Evolutionary conservation across 306 rosid species (phyloP), one percentile per base, ranked within the genome.

Genomic region (Ormosia semicastrata): DNA sequence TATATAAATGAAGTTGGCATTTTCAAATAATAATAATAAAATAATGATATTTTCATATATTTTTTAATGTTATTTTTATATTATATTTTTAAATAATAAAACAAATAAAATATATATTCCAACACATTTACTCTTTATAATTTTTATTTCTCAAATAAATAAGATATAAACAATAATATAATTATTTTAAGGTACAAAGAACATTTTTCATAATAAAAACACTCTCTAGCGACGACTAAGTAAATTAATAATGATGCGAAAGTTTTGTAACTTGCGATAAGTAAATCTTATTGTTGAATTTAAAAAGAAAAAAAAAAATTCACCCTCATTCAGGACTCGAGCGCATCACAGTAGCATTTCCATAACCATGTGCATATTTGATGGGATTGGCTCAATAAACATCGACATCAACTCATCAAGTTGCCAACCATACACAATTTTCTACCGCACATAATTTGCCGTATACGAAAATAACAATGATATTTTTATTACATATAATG

Each of bases 341-440:
- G 33, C 11, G 0, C n/a, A 41, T 70, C 30, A 54, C 29, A 7
- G 32, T 32, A 71, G 7, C 44, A 70, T 32, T 12, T 70, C 7
- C 44, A 43, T 69, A 13, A 68, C 9, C 24, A 24, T 24, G 11
- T 41, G 36, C 1, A 40, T 13, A n/a, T 56, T 52, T 12, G 5
- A 41, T 46, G 24, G 3, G 29, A 58, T 17, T 0, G 4, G 18
- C 3, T 71, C 52, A 4, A 67, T 64, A 49, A 64, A 65, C 14
- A 14, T 24, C 40, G 34, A 30, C 37, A 56, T 40, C 36, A 54
- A 67, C 34, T 39, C 37, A 56, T 40, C 36, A 54, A 67, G 46
- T 39, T 53, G 83, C 37, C 79, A 70, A 53, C 64, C 37, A 63
- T 18, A 52, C 40, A 68, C n/a, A 58, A 11, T 82, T 68, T 76